Conservation (phyloP, 2,329 filamentous ascomycete genomes). For the Hymenoscyphus albidus region DNA sequence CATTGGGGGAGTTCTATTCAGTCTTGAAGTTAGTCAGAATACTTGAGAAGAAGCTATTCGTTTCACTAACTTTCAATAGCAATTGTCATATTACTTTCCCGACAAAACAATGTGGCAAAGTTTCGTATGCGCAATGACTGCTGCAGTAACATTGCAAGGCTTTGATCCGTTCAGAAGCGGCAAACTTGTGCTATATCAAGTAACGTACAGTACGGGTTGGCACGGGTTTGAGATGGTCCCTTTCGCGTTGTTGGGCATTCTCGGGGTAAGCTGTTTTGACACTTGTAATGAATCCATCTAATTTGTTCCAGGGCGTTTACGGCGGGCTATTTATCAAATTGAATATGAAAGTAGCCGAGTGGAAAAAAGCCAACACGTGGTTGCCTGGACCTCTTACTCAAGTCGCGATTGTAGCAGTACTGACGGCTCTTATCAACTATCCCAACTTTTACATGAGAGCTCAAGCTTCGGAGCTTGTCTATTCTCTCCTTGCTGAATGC, state of each 20-base stretch:
- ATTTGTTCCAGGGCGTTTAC: conserved; percentile 66
- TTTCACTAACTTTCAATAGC: conserved; percentile 44
- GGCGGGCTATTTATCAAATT: conserved; percentile 91
- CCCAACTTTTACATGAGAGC: conserved; percentile 96
- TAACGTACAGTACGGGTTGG: conserved; percentile 88
- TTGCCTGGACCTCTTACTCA: conserved; percentile 73
- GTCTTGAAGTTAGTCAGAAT: conserved; percentile 63
- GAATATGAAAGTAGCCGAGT: conserved; percentile 82
- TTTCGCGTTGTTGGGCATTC: conserved; percentile 78
- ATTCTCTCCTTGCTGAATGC: conserved; percentile 89
- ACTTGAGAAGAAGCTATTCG: not conserved
- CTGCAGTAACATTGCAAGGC: conserved; percentile 86
- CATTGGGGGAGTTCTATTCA: conserved; percentile 92
- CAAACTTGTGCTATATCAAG: conserved; percentile 93
- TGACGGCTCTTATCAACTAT: conserved; percentile 89
- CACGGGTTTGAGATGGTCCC: conserved; percentile 91
- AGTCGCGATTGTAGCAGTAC: conserved; percentile 71
- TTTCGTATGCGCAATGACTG: conserved; percentile 99
- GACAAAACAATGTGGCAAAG: conserved; percentile 99
- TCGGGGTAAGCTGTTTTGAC: conserved; percentile 53
- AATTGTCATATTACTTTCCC: conserved; percentile 95
- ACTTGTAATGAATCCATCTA: conserved; percentile 17
- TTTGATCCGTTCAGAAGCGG: conserved; percentile 93
- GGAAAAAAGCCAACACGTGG: conserved; percentile 64
- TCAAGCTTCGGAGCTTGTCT: conserved; percentile 86